phyloP scores from a whole-genome alignment of 73 alveolate species.

The Paramecium bursaria region DNA sequence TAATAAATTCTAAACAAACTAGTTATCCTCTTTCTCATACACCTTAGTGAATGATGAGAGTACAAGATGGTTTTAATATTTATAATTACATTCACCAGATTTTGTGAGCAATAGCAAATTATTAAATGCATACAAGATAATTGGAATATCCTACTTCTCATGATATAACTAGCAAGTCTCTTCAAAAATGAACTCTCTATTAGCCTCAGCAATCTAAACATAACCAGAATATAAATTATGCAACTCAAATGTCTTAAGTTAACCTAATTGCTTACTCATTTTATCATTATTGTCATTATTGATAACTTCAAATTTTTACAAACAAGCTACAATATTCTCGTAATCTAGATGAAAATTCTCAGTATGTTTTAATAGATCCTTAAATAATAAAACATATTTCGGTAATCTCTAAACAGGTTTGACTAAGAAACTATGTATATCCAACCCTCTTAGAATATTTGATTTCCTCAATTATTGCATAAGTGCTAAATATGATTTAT shows the following conservation, averaged over 20 bases:
- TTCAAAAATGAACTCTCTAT: constrained; percentile 17
- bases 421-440: neutral
- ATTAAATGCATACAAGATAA: constrained; percentile 49
- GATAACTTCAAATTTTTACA: neutral
- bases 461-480: neutral
- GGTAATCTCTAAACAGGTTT: constrained; percentile 54
- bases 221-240: neutral
- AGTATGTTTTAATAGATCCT: constrained; percentile 44
- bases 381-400: constrained; percentile 31
- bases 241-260: constrained; percentile 10
- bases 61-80: neutral
- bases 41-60: neutral
- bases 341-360: constrained; percentile 51
- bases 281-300: constrained; percentile 25
- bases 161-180: constrained; percentile 4
- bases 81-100: neutral
- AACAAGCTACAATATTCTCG: neutral
- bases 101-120: constrained; percentile 14
- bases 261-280: neutral
- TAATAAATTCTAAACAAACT: neutral
- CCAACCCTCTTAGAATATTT: neutral
- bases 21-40: constrained; percentile 33
- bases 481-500: neutral
- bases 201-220: neutral
- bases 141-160: neutral